Percentiles rank a stretch among this genome's conserved stretches.
Conservation (phyloP, 1,284 basidiomycete genomes). For the Cystobasidiaceae sp. region DNA sequence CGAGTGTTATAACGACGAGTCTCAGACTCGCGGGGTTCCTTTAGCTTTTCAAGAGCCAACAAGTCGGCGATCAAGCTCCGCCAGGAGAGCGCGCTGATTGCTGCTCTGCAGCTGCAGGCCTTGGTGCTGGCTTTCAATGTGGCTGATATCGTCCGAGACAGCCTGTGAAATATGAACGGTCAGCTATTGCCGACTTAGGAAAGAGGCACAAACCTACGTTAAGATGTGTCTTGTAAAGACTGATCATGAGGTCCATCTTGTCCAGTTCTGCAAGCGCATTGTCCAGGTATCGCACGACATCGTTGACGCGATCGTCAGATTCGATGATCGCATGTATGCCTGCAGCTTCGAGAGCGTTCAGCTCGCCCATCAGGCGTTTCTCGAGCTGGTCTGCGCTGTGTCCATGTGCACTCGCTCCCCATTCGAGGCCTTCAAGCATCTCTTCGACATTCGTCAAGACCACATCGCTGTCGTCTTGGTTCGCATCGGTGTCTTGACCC, state of each 20-base stretch:
- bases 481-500: not conserved
- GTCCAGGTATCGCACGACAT: slow-evolving; percentile 67
- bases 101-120: slow-evolving; percentile 96
- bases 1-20: too few relatives aligned
- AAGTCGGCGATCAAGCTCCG: slow-evolving; percentile 78
- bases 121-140: slow-evolving; percentile 92
- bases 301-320: slow-evolving; percentile 71
- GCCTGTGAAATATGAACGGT: slow-evolving; percentile 56
- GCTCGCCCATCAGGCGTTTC: slow-evolving; percentile 73
- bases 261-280: slow-evolving; percentile 44
- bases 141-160: slow-evolving; percentile 87
- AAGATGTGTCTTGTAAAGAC: slow-evolving; percentile 87
- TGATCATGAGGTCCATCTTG: slow-evolving; percentile 55
- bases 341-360: slow-evolving; percentile 86
- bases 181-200: not conserved
- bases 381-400: slow-evolving; percentile 76
- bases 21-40: too few relatives aligned
- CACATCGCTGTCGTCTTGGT: slow-evolving; percentile 67
- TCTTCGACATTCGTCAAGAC: slow-evolving; percentile 83
- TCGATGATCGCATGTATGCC: slow-evolving; percentile 97
- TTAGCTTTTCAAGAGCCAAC: too few relatives aligned
- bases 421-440: slow-evolving; percentile 97
- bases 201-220: slow-evolving; percentile 60
- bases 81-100: slow-evolving; percentile 78
- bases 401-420: slow-evolving; percentile 50